A percentile compares a stretch with the other conserved stretches of the same genome.
phyloP scores from a whole-genome alignment of 768 basidiomycete species.

The Phanerodontia chrysosporium region DNA sequence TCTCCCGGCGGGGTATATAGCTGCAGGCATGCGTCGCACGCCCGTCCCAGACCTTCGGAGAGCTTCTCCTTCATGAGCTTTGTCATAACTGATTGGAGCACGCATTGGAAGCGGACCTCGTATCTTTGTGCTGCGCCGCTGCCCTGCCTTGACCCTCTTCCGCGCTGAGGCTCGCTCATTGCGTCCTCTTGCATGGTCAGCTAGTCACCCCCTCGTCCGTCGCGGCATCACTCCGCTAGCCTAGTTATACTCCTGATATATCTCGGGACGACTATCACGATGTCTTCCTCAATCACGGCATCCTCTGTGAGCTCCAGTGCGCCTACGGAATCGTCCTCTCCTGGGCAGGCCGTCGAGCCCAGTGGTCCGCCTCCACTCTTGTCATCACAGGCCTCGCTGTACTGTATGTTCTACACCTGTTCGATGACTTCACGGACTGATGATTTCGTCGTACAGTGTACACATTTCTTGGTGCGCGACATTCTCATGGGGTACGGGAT shows the following conservation, averaged over 20 bases:
- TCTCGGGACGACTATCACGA: background rate
- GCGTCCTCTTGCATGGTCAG: background rate
- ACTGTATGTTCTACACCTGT: slow-evolving; percentile 1
- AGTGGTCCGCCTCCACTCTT: background rate
- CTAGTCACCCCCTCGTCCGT: background rate
- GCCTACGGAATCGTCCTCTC: background rate
- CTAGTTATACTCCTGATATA: background rate
- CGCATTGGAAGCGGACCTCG: background rate
- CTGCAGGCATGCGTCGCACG: background rate
- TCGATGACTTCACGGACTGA: background rate
- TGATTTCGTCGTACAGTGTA: slow-evolving; percentile 3
- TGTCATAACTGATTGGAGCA: background rate
- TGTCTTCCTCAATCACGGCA: background rate
- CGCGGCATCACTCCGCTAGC: too few relatives aligned
- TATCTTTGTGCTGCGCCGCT: background rate
- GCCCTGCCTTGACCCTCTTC: background rate
- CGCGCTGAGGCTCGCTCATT: background rate
- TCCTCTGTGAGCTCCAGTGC: background rate
- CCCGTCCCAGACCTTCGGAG: background rate
- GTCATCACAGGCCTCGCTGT: slow-evolving; percentile 12
- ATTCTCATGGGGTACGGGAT: background rate
- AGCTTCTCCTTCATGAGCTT: background rate
- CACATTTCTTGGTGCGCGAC: slow-evolving; percentile 11
- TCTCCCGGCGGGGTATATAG: slow-evolving; percentile 1
- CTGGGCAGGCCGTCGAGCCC: background rate